phyloP scores from a whole-genome alignment of 202 grass and related monocot species.

The Brachypodium distachyon region DNA sequence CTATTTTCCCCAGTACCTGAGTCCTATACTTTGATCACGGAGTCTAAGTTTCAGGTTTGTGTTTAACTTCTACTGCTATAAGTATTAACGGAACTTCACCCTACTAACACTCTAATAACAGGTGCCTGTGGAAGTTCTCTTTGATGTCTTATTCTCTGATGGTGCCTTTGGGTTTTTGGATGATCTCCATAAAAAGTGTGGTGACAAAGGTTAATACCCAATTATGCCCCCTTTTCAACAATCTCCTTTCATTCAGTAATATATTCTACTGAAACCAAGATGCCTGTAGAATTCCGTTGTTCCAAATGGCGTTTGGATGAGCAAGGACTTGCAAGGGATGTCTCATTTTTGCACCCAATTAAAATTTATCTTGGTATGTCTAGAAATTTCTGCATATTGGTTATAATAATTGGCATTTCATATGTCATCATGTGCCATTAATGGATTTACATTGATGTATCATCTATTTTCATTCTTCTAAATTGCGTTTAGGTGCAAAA shows the following conservation, averaged over 20 bases:
- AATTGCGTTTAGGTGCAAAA: constrained; percentile 71
- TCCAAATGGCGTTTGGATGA: constrained; percentile 60
- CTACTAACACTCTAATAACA: constrained; percentile 40
- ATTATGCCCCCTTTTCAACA: constrained; percentile 3
- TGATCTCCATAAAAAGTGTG: constrained; percentile 80
- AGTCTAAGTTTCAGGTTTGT: constrained; percentile 74
- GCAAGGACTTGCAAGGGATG: constrained; percentile 57
- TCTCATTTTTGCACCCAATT: constrained; percentile 95
- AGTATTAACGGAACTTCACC: not conserved
- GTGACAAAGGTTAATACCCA: constrained; percentile 65
- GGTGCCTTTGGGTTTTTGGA: constrained; percentile 60
- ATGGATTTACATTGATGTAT: constrained; percentile 1
- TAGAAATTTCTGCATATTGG: not conserved
- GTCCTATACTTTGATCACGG: constrained; percentile 53
- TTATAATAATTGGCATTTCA: not conserved
- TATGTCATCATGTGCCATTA: not conserved
- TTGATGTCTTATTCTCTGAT: constrained; percentile 69
- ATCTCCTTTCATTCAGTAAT: not conserved
- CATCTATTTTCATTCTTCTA: constrained; percentile 37
- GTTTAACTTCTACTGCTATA: constrained; percentile 15
- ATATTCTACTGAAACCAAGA: constrained; percentile 30
- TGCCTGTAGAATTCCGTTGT: constrained; percentile 70
- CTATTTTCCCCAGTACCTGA: constrained; percentile 58
- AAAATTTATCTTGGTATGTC: constrained; percentile 92
- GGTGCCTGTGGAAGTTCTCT: constrained; percentile 70